phyloP scores from a whole-genome alignment of 768 basidiomycete genomes.

The Lactarius sp. region DNA sequence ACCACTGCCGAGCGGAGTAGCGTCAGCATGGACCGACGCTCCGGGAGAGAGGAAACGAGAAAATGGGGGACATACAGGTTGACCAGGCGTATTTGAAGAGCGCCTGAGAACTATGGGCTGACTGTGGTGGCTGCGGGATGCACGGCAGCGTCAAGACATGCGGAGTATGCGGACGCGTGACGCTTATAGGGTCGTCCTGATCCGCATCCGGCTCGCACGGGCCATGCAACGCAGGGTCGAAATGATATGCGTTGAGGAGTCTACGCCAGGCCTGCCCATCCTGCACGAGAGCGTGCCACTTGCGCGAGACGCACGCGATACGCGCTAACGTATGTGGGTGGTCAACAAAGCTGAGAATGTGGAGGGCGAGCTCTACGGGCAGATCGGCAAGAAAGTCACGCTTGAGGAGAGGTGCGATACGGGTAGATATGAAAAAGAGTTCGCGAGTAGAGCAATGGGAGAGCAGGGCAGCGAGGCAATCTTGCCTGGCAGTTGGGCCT shows the following conservation, averaged over 20 bases:
- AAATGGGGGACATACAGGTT: conserved; percentile 15
- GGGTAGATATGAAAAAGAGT: conserved; percentile 21
- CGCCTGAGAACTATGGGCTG: conserved; percentile 5
- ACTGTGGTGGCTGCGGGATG: not conserved
- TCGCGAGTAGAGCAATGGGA: conserved; percentile 20
- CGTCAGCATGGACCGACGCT: not conserved
- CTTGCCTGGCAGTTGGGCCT: conserved; percentile 3
- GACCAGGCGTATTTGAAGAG: conserved; percentile 24
- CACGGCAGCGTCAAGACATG: conserved; percentile 3
- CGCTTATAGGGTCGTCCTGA: conserved; percentile 4
- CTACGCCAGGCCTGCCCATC: conserved; percentile 23
- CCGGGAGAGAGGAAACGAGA: not conserved
- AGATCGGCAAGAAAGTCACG: conserved; percentile 25
- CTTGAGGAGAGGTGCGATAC: conserved; percentile 24
- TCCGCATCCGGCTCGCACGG: conserved; percentile 9
- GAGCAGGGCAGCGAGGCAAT: conserved; percentile 19
- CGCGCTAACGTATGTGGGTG: conserved; percentile 21
- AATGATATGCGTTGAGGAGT: conserved; percentile 14
- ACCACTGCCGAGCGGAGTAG: not conserved
- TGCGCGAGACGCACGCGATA: conserved; percentile 21
- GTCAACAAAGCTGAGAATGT: conserved; percentile 23
- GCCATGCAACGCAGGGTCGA: conserved; percentile 15
- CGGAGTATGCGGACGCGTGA: conserved; percentile 2
- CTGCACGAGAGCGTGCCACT: conserved; percentile 24
- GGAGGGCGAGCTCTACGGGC: conserved; percentile 24